Evolutionary conservation across 306 rosid genomes (phyloP).

Genomic region (Begonia peltatifolia): DNA sequence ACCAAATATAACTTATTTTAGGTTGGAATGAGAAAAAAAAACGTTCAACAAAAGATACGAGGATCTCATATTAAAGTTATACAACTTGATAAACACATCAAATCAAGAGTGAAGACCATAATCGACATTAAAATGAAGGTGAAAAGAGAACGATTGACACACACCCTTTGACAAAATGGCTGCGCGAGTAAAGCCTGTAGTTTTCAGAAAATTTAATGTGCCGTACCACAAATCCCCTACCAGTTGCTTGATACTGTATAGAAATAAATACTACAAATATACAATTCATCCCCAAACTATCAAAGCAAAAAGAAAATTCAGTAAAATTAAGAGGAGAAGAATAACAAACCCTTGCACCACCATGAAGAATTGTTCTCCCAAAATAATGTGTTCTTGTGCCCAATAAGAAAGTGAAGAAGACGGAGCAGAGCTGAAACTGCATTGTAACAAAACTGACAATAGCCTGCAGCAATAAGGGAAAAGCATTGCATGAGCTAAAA

Average conservation of each 20-base stretch:
- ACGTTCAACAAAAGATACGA: too few relatives aligned
- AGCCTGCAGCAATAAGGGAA: slow-evolving; percentile 42
- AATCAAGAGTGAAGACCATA: too few relatives aligned
- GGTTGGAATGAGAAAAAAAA: too few relatives aligned
- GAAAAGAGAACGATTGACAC: slow-evolving; percentile 14
- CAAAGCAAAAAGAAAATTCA: too few relatives aligned
- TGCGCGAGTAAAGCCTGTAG: slow-evolving; percentile 90
- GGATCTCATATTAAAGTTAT: too few relatives aligned
- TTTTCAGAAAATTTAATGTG: slow-evolving; percentile 88
- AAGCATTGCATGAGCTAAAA: too few relatives aligned
- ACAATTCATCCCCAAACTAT: too few relatives aligned
- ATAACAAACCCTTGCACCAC: slow-evolving; percentile 84
- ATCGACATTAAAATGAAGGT: too few relatives aligned
- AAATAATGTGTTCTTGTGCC: slow-evolving; percentile 91
- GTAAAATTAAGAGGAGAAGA: neutral
- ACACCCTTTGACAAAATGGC: slow-evolving; percentile 95
- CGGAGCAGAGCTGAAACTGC: slow-evolving; percentile 91
- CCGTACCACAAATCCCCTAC: slow-evolving; percentile 90
- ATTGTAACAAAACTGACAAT: slow-evolving; percentile 69
- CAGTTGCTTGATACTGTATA: slow-evolving; percentile 89
- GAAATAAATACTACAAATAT: slow-evolving; percentile 12
- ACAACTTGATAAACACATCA: too few relatives aligned
- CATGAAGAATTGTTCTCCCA: slow-evolving; percentile 94
- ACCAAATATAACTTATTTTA: too few relatives aligned
- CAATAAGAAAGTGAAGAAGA: slow-evolving; percentile 83